Percentiles rank a stretch among this genome's conserved stretches.
Evolutionary conservation across 2,329 filamentous ascomycete species (phyloP).

Genomic region (Pestalotiopsis sp.): DNA sequence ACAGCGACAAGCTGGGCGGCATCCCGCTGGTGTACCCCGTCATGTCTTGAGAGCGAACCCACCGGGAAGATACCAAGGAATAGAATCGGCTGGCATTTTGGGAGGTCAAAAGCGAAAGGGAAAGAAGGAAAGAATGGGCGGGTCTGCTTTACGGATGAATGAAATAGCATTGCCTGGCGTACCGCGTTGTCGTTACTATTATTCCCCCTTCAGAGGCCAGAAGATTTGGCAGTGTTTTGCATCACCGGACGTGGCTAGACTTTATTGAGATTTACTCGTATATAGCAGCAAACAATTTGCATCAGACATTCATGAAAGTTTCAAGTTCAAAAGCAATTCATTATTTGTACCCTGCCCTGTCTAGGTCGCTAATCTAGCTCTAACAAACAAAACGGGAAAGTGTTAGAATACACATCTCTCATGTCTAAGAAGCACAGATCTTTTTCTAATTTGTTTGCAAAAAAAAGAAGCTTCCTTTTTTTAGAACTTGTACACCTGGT

Average conservation of each 20-base stretch:
- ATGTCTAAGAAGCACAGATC: too few species aligned
- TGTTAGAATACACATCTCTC: neutral
- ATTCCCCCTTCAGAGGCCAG: neutral
- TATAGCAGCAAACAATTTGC: neutral
- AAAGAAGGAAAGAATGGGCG: neutral
- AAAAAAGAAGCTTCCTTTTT: neutral
- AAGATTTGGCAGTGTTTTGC: neutral
- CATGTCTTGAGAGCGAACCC: neutral
- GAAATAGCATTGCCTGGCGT: neutral
- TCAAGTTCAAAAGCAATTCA: neutral
- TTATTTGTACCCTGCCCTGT: slow-evolving; percentile 7
- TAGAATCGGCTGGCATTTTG: neutral
- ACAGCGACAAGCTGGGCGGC: slow-evolving; percentile 1
- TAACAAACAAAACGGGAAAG: slow-evolving; percentile 8
- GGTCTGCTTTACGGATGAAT: neutral
- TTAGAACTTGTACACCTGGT: slow-evolving; percentile 96
- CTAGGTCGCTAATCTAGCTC: slow-evolving; percentile 17
- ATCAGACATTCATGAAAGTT: neutral
- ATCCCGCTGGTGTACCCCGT: slow-evolving; percentile 1
- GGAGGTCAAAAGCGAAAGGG: neutral
- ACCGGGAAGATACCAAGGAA: neutral
- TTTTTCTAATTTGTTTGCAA: too few species aligned
- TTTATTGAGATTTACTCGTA: neutral
- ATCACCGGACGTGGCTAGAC: neutral
- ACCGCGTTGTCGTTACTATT: neutral